Base-by-base conservation (phyloP, 305 asterid species). In the Euphrasia arctica region DNA sequence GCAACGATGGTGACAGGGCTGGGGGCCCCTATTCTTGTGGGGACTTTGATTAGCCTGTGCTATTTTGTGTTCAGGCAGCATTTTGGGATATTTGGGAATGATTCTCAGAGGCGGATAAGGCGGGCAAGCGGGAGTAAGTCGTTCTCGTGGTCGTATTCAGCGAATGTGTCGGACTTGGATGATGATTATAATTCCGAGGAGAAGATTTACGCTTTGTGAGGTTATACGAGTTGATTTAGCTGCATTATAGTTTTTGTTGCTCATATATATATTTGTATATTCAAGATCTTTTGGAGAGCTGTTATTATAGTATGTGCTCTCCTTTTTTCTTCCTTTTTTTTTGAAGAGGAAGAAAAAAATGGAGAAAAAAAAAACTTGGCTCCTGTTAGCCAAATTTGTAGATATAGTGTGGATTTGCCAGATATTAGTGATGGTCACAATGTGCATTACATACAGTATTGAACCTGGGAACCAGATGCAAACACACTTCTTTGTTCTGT, bases 111-210 rank as follows among this genome's bases (percentile, higher is more conserved):
- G 32, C 81, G 95, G n/a, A 88, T 94, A 63, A 83, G 78, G 66
- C 76, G 96, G 67, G 80, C 91, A 0, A 88, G 91, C 27, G 98
- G 96, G 31, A 94, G 97, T 72, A 94, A 86, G 64, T 94, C 99
- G 2, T 94, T 90, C 69, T 94, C 99, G 1, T 90, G 95, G 99
- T 74, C 96, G 0, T 75, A 86, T 68, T 94, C 99, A 0, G 88
- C 84, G 5, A 79, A 88, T 69, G 68, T 88, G 51, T 88, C 99
- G 5, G 96, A 94, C 52, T 57, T 75, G 65, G 97, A 90, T 52
- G 98, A 90, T 43, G 56, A 13, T 5, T 85, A 86, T 62, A 85
- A 94, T 68, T 90, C 97, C 0, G 99, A 93, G 68, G 99, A 93
- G 67, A 93, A 78, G 71, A 90, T 93, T n/a, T 93, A 93, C 68